phyloP scores from a whole-genome alignment of 2,329 filamentous ascomycete species.

The Fusarium piperis region DNA sequence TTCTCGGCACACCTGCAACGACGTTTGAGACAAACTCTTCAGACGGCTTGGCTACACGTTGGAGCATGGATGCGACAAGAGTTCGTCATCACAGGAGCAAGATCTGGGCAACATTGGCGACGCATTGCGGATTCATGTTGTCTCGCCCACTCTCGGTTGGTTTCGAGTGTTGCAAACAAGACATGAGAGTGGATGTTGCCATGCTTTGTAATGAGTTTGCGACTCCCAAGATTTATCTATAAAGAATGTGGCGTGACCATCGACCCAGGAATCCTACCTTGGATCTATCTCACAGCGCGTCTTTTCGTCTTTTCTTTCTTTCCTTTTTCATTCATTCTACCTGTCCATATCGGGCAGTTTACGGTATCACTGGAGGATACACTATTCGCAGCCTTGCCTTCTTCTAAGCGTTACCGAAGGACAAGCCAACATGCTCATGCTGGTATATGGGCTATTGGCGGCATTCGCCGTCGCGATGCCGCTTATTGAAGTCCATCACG shows the following conservation, averaged over 20 bases:
- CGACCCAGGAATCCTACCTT: background rate
- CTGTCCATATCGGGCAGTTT: background rate
- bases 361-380: background rate
- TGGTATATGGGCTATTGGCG: background rate
- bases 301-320: background rate
- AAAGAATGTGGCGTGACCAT: background rate
- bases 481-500: constrained; percentile 21
- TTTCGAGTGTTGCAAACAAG: background rate
- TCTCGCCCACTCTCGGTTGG: background rate
- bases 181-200: background rate
- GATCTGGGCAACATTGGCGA: background rate
- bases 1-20: background rate
- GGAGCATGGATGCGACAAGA: background rate
- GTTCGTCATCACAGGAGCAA: background rate
- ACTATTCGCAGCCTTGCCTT: background rate
- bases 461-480: constrained; percentile 12
- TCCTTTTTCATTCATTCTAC: constrained; percentile 9
- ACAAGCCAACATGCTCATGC: background rate
- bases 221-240: background rate
- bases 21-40: constrained; percentile 1
- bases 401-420: background rate
- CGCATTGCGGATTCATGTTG: background rate
- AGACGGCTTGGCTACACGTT: background rate
- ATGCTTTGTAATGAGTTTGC: background rate
- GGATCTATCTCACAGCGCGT: background rate